Evolutionary conservation across 371 early-diverging fungal species (phyloP).

Genomic region (Syncephalastrum contaminatum): DNA sequence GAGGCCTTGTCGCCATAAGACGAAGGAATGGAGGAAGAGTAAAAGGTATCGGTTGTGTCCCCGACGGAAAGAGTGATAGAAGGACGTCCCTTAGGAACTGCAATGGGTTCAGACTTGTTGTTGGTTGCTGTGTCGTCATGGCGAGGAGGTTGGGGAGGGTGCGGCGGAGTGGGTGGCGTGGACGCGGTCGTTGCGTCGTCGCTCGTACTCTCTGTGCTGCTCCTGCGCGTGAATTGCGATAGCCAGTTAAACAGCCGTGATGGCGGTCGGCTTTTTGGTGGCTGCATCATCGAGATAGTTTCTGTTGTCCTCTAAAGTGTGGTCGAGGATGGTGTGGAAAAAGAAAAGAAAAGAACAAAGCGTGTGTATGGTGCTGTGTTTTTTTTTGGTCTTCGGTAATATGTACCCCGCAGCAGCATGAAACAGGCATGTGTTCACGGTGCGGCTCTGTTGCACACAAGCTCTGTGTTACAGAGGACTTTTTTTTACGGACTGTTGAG

Average conservation of each 20-base stretch:
- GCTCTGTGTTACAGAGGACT: too few relatives aligned
- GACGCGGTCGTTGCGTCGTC: constrained; percentile 8
- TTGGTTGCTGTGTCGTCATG: background rate
- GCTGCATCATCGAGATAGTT: constrained; percentile 2
- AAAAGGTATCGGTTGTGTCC: constrained; percentile 10
- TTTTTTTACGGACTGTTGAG: too few relatives aligned
- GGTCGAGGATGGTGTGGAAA: too few relatives aligned
- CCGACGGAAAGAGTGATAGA: constrained; percentile 12
- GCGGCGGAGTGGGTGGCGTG: constrained; percentile 22
- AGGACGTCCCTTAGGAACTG: constrained; percentile 11
- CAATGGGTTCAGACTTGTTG: constrained; percentile 9
- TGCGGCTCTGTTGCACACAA: too few relatives aligned
- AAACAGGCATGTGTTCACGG: too few relatives aligned
- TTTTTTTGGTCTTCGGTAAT: background rate
- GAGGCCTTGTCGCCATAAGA: too few relatives aligned
- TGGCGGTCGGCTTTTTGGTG: constrained; percentile 10
- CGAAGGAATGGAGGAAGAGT: constrained; percentile 9
- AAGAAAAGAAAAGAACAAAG: too few relatives aligned
- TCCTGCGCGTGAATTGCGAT: constrained; percentile 14
- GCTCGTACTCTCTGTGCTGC: constrained; percentile 3
- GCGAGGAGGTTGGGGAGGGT: constrained; percentile 16
- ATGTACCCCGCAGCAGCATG: too few relatives aligned
- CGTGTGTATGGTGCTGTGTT: background rate
- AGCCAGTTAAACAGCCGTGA: constrained; percentile 19
- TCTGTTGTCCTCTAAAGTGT: too few relatives aligned